phyloP scores from a whole-genome alignment of 805 yeast genomes.

The Candida hungchunana region DNA sequence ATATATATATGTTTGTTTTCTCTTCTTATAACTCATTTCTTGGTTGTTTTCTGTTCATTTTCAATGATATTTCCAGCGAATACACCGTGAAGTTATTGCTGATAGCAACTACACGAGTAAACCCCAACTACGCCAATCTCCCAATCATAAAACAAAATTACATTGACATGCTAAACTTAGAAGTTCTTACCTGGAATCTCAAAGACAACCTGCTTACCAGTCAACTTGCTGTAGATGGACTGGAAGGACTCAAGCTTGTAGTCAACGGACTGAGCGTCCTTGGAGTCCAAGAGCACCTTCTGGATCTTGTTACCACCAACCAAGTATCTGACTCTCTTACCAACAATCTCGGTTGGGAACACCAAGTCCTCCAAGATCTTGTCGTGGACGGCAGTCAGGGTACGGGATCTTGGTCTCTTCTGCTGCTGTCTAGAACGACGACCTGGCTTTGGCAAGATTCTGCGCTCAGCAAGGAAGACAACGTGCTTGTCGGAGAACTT shows the following conservation, averaged over 20 bases:
- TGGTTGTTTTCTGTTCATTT: background rate
- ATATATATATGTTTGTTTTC: background rate
- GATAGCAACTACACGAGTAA: background rate
- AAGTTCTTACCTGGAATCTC: conserved; percentile 71
- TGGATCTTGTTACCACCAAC: conserved; percentile 99
- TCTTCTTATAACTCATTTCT: background rate
- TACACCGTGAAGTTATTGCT: background rate
- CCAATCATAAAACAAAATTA: conserved; percentile 9
- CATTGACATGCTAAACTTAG: conserved; percentile 28
- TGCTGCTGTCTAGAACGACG: conserved; percentile 90
- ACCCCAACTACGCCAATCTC: background rate
- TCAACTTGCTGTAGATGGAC: conserved; percentile 95
- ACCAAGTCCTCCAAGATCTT: conserved; percentile 98
- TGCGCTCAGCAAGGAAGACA: conserved; percentile 98
- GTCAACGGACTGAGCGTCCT: conserved; percentile 95
- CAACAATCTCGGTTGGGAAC: conserved; percentile 98
- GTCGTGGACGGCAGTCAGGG: conserved; percentile 98
- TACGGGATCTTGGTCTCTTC: conserved; percentile 99
- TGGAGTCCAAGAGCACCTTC: conserved; percentile 95
- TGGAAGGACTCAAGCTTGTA: conserved; percentile 99
- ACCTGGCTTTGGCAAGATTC: conserved; percentile 98
- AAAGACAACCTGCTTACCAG: conserved; percentile 99
- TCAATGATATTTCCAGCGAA: background rate
- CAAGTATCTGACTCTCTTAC: conserved; percentile 98
- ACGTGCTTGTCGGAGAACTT: conserved; percentile 99